Evolutionary conservation across 2,329 filamentous ascomycete species (phyloP).

Genomic region (Aspergillus hortae): DNA sequence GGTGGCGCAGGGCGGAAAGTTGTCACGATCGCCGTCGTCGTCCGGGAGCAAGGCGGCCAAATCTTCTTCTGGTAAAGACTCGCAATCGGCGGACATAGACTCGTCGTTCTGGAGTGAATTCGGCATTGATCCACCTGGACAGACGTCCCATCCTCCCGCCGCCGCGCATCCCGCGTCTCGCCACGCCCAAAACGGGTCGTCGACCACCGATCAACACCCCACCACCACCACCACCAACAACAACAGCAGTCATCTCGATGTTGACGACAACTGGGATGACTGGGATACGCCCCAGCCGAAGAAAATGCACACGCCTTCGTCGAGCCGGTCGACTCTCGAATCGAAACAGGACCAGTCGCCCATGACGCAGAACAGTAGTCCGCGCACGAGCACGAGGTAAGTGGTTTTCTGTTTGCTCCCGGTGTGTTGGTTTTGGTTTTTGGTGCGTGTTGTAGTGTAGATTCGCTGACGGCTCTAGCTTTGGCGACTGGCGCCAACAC

Average conservation of each 20-base stretch:
- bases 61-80: constrained; percentile 40
- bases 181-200: too few relatives aligned
- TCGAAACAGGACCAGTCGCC: constrained; percentile 47
- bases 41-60: constrained; percentile 28
- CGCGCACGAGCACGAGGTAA: constrained; percentile 54
- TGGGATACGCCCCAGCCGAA: constrained; percentile 51
- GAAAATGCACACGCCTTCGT: constrained; percentile 40
- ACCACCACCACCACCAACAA: constrained; percentile 23
- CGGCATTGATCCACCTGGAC: constrained; percentile 46
- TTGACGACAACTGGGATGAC: constrained; percentile 52
- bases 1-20: constrained; percentile 19
- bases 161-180: too few relatives aligned
- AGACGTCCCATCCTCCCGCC: constrained; percentile 29
- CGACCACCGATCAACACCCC: constrained; percentile 22
- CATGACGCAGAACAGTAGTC: constrained; percentile 45
- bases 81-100: constrained; percentile 40
- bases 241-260: constrained; percentile 28
- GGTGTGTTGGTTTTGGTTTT: background rate
- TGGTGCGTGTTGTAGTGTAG: constrained; percentile 22
- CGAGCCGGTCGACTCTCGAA: constrained; percentile 49
- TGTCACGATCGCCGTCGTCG: constrained; percentile 30
- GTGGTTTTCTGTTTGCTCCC: constrained; percentile 11
- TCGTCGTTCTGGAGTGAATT: constrained; percentile 51
- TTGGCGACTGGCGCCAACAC: constrained; percentile 35
- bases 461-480: constrained; percentile 31